Base-by-base conservation (phyloP, 2,329 filamentous ascomycete species). In the Fusarium algeriense region DNA sequence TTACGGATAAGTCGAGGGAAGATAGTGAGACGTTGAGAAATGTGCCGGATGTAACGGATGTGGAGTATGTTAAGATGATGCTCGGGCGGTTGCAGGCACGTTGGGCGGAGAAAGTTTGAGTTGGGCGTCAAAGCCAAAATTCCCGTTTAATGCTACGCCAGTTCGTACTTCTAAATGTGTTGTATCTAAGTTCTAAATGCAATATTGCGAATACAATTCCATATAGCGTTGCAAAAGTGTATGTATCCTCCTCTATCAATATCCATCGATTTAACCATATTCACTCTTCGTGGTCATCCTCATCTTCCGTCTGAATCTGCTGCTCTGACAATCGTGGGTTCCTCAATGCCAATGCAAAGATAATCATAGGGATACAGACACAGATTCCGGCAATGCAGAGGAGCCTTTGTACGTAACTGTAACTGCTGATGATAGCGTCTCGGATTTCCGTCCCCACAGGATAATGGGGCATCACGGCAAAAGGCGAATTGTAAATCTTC, bases 321-420 rank as follows among this genome's bases (percentile, higher is more conserved):
- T 81, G 67, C 61, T 85, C 78, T 6, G 83, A 85, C 13, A 86
- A 69, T 53, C 77, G 80, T 1, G 84, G 85, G 70, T 86, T 85
- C 13, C 83, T 76, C 44, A 86, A 70, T 9, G 77, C 76, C 40
- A 83, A 66, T 1, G 85, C 83, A 64, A 86, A 84, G 0, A 60
- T 80, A 67, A 86, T 83, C 75, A 86, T 82, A 7, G 84, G 85
- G 17, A 85, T 79, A 30, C 83, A 84, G 11, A 87, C 69, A 41
- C 79, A 83, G 34, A 86, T 81, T 10, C 84, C 85, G 1, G 83
- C 81, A 43, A 85, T 81, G 63, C 80, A 83, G 1, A 87, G 80
- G 7, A 85, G 69, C 5, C 79, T 75, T 78, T 86, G 85, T 1
- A 84, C 80, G 38, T 83, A 77, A 54, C 81, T 77, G 70, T 87